These are phyloP conservation scores for Trichosporon coremiiforme DNA, from an alignment of 1,284 basidiomycete species.

Conservation along the genomic window DNA sequence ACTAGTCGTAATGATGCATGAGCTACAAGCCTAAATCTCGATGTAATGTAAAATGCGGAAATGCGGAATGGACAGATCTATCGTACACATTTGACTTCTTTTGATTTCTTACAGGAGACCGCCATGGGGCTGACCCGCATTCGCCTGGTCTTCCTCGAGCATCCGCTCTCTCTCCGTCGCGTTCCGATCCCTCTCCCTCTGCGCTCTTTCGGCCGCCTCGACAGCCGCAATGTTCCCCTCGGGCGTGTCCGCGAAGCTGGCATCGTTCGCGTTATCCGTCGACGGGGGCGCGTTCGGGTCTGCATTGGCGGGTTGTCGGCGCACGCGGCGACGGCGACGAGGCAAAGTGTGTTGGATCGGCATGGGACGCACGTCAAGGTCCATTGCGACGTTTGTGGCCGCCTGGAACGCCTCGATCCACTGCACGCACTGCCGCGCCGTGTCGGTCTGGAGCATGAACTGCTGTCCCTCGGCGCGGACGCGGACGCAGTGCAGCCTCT, in stretches of 20 bases:
- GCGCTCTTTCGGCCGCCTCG: constrained; percentile 39
- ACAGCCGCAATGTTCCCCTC: constrained; percentile 49
- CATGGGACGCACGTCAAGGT: constrained; percentile 87
- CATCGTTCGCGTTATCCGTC: constrained; percentile 28
- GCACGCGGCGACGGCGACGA: constrained; percentile 56
- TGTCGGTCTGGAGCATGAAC: constrained; percentile 88
- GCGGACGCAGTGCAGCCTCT: constrained; percentile 90
- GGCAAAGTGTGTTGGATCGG: constrained; percentile 68
- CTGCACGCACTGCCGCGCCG: constrained; percentile 81
- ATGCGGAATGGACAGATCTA: background rate
- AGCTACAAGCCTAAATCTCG: background rate
- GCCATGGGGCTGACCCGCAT: constrained; percentile 16
- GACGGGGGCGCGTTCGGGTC: constrained; percentile 18
- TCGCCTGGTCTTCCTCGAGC: constrained; percentile 55
- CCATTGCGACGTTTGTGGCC: constrained; percentile 87
- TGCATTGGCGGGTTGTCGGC: constrained; percentile 20
- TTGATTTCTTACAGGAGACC: background rate
- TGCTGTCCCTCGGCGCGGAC: constrained; percentile 92
- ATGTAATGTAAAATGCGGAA: background rate
- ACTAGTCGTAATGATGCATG: constrained; percentile 4
- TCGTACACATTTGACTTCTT: background rate
- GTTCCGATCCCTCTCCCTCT: constrained; percentile 34
- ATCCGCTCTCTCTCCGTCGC: constrained; percentile 54
- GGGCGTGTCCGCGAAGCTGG: constrained; percentile 38
- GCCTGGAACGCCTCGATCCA: constrained; percentile 98